Evolutionary conservation across 495 filamentous ascomycete genomes (phyloP), one percentile per base, ranked within the genome.

Genomic region (Penicillium coprophilum): DNA sequence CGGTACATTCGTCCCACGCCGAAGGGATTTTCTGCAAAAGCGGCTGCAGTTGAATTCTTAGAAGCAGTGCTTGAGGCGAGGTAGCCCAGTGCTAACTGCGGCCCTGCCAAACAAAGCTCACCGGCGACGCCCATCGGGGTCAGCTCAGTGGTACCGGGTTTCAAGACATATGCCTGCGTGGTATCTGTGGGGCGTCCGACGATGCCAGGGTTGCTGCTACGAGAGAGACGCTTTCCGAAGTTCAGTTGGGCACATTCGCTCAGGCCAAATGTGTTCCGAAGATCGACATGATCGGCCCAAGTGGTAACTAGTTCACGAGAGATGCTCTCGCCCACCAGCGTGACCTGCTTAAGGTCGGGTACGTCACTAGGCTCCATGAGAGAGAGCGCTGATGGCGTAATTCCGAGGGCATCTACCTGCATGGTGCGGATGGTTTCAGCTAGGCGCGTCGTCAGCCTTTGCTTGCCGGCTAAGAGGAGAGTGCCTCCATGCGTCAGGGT

Each of bases 181-280:
- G 48, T 51, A 17, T 51, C 48, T 15, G 28, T 51, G 30, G 48
- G 48, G 19, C 30, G 48, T 24, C 73, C 54, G 48, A 40, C 21
- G 24, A 32, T 55, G 4, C 12, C 59, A 58, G 34, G 81, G 52
- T 27, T 73, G 61, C 10, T 71, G 71, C 7, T 77, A 9, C 11
- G 32, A 8, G 11, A 17, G 28, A 64, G 21, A 1, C 44, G 52
- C 17, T 41, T 30, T 20, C 39, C 23, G 21, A 61, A 64, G 59
- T 64, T 64, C 32, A 64, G 23, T 28, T 64, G 61, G 11, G 61
- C 48, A 41, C 59, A 62, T 54, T 65, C 62, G 34, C 56, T 63
- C 11, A 62, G 52, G 6, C 62, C 62, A 28, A 55, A 64, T 13
- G 59, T 31, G 50, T 52, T 53, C 11, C 48, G 50, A 6, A 64